Percentiles rank a stretch among this genome's conserved stretches.
Evolutionary conservation across 2,329 filamentous ascomycete species (phyloP).

Genomic region (Exophiala calicioides): DNA sequence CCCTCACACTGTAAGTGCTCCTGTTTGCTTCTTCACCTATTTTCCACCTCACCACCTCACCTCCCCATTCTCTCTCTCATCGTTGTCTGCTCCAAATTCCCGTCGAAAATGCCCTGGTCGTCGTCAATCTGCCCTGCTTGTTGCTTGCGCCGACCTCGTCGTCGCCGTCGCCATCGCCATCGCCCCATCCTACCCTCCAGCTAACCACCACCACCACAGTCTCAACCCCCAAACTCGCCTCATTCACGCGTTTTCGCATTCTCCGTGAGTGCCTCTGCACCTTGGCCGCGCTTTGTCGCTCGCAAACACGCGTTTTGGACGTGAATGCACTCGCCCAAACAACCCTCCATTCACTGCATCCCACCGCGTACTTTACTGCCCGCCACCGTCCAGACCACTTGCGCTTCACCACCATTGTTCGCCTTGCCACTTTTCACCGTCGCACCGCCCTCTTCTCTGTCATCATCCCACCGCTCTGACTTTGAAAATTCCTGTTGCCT

Average conservation of each 20-base stretch:
- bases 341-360: constrained; percentile 4
- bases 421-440: background rate
- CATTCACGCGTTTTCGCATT: constrained; percentile 23
- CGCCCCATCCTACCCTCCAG: constrained; percentile 26
- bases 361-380: constrained; percentile 11
- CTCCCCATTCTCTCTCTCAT: constrained; percentile 15
- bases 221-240: constrained; percentile 7
- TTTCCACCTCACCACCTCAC: constrained; percentile 19
- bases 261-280: constrained; percentile 14
- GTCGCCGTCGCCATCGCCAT: constrained; percentile 31
- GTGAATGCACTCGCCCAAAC: constrained; percentile 17
- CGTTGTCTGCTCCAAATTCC: constrained; percentile 26
- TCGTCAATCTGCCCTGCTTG: constrained; percentile 23
- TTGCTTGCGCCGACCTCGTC: constrained; percentile 25
- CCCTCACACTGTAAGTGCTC: constrained; percentile 26
- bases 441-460: background rate
- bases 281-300: background rate
- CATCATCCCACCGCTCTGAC: too few species aligned
- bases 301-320: constrained; percentile 24
- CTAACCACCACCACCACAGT: constrained; percentile 41
- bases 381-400: background rate
- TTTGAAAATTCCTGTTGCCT: background rate
- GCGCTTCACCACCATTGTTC: constrained; percentile 4
- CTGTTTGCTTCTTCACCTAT: constrained; percentile 20
- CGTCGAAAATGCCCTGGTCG: constrained; percentile 27